Base-by-base conservation (phyloP, 306 rosid species). In the Arachis hypogaea region DNA sequence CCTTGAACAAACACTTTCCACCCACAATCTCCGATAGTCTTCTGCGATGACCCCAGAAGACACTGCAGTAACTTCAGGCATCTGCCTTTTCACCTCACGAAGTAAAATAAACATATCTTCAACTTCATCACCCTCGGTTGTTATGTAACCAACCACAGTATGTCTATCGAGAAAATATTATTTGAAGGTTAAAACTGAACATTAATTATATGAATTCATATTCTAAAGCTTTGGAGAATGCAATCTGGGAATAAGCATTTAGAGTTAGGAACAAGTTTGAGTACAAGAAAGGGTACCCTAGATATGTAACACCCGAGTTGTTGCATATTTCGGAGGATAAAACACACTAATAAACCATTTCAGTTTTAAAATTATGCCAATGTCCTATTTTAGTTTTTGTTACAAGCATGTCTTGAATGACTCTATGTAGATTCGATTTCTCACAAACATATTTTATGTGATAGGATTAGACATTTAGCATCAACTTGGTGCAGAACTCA, bases 41-140 rank as follows among this genome's bases (percentile, higher is more conserved):
- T 97, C 91, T 78, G 97, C 97, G 85, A 94, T 91, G 81, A 97
- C 98, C 74, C 98, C 98, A 56, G 98, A 94, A 30, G 88, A 89
- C 62, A 94, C 97, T 42, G 97, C 98, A 9, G 80, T 79, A 59
- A 91, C 87, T 42, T 89, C 82, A 43, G 98, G 96, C 72, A 91
- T 86, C 88, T 88, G 86, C 85, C 85, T 85, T 84, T 89, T 91
- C 76, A 94, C 97, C 81, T 94, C 97, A 75, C 71, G 86, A 78
- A 94, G 81, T 83, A 94, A 85, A 74, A 88, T 77, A 84, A 81
- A 88, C 94, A 94, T 86, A 79, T 94, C 98, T 85, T 94, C 98
- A 2, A 94, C 97, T 84, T 91, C 97, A 86, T 94, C 98, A 57
- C 98, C 98, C 46, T 78, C 89, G 51, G 97, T 94, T 78, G 55